Base-by-base conservation (phyloP, 2,329 filamentous ascomycete genomes). In the Aureobasidium sp. region DNA sequence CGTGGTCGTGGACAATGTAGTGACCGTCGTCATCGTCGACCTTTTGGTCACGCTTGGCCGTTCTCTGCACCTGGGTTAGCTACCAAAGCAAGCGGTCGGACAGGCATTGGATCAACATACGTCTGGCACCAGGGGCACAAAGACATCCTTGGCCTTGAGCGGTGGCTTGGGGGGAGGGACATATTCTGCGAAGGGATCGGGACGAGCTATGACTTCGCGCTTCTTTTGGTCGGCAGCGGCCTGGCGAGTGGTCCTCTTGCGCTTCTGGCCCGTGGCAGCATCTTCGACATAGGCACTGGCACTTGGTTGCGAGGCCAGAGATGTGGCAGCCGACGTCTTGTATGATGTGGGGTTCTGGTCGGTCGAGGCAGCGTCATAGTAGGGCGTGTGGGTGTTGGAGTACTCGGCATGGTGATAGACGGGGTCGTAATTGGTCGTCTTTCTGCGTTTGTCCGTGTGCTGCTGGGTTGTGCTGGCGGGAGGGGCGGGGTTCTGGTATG, bases 1-100 rank as follows among this genome's bases (percentile, higher is more conserved):
- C 88, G 68, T 96, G 90, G 34, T 92, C 89, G 1, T 89, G 86
- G 25, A 99, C 92, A 68, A 97, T 91, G 72, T 97, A 99, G 75
- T 99, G 94, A 5, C 94, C 94, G 69, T 99, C 94, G 49, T 97
- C 91, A 67, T 99, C 94, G 70, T 99, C 94, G 48, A 94, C 88
- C 72, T 95, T 94, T 68, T 67, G 41, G 65, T 67, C 65, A 71
- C 72, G 57, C 66, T 68, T 55, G 66, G 72, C 69, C 69, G 65
- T 56, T 48, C 64, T 36, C 65, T 66, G 45, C 12, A 15, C 48
- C 22, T 29, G 29, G 15, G 62, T 69, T 62, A 69, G 67, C 64
- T 55, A 42, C 68, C 62, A 53, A 37, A 25, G n/a, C 39, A 37
- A 17, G 12, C 27, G 12, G 9, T 5, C 17, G 44, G 17, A 49